phyloP scores from a whole-genome alignment of 108 stramenopile species.

The Heterococcus sp. region DNA sequence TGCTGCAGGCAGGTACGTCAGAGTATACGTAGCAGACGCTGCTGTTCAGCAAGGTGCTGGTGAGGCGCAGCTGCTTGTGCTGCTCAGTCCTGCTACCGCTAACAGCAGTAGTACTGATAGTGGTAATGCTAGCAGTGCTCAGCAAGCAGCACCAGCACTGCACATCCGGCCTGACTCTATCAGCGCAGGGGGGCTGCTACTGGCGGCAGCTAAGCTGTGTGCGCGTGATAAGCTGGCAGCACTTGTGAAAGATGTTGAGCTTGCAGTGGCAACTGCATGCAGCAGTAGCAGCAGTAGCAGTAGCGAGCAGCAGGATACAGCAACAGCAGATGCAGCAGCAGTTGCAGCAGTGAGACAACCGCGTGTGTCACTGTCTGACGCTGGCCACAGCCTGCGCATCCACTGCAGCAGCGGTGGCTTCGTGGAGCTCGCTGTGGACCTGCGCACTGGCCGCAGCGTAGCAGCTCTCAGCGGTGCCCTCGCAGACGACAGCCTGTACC shows the following conservation, averaged over 20 bases:
- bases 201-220: neutral
- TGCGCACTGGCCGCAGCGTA: neutral
- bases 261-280: neutral
- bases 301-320: neutral
- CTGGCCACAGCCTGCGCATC: neutral
- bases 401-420: neutral
- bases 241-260: neutral
- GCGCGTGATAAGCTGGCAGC: neutral
- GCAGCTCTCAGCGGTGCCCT: neutral
- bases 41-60: neutral
- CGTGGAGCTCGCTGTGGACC: neutral
- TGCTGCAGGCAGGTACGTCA: neutral
- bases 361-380: neutral
- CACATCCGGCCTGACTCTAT: neutral
- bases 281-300: neutral
- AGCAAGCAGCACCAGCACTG: neutral
- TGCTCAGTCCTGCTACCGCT: neutral
- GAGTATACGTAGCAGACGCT: neutral
- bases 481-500: too few species aligned
- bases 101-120: too few species aligned
- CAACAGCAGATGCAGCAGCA: neutral
- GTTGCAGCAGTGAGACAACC: neutral
- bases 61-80: neutral
- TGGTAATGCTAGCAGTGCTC: too few species aligned
- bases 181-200: neutral